Conservation (phyloP, 2,329 filamentous ascomycete species). For the Fusarium robinianum region DNA sequence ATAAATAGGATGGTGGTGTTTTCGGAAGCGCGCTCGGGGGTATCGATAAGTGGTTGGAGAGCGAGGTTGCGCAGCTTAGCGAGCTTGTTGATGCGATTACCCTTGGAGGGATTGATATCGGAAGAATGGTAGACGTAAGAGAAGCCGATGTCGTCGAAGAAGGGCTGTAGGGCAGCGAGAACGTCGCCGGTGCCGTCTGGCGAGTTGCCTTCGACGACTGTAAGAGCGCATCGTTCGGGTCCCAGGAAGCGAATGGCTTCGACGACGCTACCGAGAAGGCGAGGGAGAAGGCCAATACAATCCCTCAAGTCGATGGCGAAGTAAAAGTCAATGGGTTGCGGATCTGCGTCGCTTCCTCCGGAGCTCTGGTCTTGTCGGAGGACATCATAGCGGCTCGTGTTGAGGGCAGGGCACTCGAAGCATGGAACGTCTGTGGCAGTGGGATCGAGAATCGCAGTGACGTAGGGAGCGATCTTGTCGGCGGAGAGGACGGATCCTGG, state of each 20-base stretch:
- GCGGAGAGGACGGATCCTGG: slow-evolving; percentile 41
- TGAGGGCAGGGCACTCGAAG: slow-evolving; percentile 36
- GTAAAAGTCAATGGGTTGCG: slow-evolving; percentile 45
- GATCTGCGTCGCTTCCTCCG: neutral
- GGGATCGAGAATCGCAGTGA: slow-evolving; percentile 40
- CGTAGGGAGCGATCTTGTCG: slow-evolving; percentile 33
- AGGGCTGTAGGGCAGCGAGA: slow-evolving; percentile 46
- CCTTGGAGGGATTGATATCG: slow-evolving; percentile 48
- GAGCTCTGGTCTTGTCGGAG: slow-evolving; percentile 17
- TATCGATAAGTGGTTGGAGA: slow-evolving; percentile 50
- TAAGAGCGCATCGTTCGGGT: slow-evolving; percentile 54
- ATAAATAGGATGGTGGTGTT: slow-evolving; percentile 56
- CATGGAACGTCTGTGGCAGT: slow-evolving; percentile 30
- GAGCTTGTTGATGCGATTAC: slow-evolving; percentile 52
- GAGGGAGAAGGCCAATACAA: slow-evolving; percentile 50
- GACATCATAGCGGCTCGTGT: slow-evolving; percentile 31
- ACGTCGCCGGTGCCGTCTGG: slow-evolving; percentile 59
- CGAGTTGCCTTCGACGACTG: slow-evolving; percentile 61
- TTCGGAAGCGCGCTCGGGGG: slow-evolving; percentile 32
- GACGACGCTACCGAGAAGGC: slow-evolving; percentile 56
- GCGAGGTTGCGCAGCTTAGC: slow-evolving; percentile 58
- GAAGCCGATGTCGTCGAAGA: slow-evolving; percentile 46
- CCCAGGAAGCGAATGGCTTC: slow-evolving; percentile 57
- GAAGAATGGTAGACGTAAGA: slow-evolving; percentile 50
- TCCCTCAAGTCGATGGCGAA: slow-evolving; percentile 61